These are phyloP conservation scores for Globisporangium acanthophoron DNA, from an alignment of 352 stramenopile genomes.

Conservation along the genomic window DNA sequence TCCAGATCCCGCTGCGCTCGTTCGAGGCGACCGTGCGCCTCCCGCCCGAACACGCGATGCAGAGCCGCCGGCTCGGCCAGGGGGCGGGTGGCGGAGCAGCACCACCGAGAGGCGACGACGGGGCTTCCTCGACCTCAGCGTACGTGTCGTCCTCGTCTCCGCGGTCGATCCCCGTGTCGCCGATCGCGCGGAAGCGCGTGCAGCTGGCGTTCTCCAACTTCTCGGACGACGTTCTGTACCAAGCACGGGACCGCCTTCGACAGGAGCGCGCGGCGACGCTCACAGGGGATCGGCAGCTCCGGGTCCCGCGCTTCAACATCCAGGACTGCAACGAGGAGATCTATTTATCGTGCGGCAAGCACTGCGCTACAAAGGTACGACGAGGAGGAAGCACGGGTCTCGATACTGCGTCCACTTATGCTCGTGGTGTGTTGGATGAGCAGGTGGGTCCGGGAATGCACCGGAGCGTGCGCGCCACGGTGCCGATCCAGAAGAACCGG, in stretches of 20 bases:
- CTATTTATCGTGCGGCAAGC: constrained; percentile 76
- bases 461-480: constrained; percentile 62
- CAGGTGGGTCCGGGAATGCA: constrained; percentile 64
- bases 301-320: constrained; percentile 70
- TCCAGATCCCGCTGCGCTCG: constrained; percentile 76
- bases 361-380: constrained; percentile 74
- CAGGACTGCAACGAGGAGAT: constrained; percentile 84
- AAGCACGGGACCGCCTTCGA: constrained; percentile 68
- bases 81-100: background rate
- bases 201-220: constrained; percentile 79
- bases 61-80: background rate
- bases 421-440: background rate
- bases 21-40: constrained; percentile 83
- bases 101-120: background rate
- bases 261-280: constrained; percentile 69
- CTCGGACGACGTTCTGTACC: constrained; percentile 81
- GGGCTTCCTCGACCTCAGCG: constrained; percentile 1
- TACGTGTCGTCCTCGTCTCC: constrained; percentile 47
- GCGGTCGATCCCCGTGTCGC: constrained; percentile 82
- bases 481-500: constrained; percentile 56
- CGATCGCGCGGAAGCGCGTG: constrained; percentile 58
- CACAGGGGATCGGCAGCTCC: constrained; percentile 43
- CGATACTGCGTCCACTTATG: background rate
- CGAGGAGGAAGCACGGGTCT: background rate
- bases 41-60: constrained; percentile 25